These are phyloP conservation scores for Monosporascus sp. DNA, from an alignment of 2,329 filamentous ascomycete species.

Conservation along the genomic window DNA sequence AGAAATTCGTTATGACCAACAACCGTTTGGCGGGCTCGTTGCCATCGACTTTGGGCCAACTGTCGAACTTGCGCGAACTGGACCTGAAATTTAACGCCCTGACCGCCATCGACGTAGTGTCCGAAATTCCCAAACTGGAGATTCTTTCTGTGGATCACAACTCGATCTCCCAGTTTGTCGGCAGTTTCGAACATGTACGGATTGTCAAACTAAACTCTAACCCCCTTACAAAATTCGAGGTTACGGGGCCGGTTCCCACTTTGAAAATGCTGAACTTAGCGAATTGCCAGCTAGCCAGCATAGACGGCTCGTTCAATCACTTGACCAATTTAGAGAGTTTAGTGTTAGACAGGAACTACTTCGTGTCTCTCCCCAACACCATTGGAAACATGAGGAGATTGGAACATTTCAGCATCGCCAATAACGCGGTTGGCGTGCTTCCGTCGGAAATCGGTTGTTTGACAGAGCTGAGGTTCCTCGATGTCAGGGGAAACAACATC, in stretches of 20 bases:
- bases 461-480: constrained; percentile 75
- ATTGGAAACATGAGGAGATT: constrained; percentile 78
- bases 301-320: constrained; percentile 84
- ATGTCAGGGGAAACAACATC: constrained; percentile 91
- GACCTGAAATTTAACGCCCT: constrained; percentile 93
- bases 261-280: constrained; percentile 84
- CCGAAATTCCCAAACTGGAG: constrained; percentile 79
- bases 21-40: constrained; percentile 77
- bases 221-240: constrained; percentile 88
- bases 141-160: constrained; percentile 90
- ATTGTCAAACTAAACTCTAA: constrained; percentile 89
- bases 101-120: constrained; percentile 80
- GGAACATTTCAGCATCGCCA: constrained; percentile 89
- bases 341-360: constrained; percentile 90
- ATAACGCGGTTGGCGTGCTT: constrained; percentile 80
- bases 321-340: constrained; percentile 83
- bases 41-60: constrained; percentile 64
- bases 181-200: constrained; percentile 79
- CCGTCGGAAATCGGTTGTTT: constrained; percentile 86
- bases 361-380: constrained; percentile 80
- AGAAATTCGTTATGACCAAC: constrained; percentile 92
- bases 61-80: constrained; percentile 78
- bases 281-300: constrained; percentile 82
- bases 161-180: constrained; percentile 81
- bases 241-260: constrained; percentile 70